Percentiles rank a stretch among this genome's conserved stretches.
Conservation (phyloP, 2,329 filamentous ascomycete species). For the Aspergillus pseudonomiae region DNA sequence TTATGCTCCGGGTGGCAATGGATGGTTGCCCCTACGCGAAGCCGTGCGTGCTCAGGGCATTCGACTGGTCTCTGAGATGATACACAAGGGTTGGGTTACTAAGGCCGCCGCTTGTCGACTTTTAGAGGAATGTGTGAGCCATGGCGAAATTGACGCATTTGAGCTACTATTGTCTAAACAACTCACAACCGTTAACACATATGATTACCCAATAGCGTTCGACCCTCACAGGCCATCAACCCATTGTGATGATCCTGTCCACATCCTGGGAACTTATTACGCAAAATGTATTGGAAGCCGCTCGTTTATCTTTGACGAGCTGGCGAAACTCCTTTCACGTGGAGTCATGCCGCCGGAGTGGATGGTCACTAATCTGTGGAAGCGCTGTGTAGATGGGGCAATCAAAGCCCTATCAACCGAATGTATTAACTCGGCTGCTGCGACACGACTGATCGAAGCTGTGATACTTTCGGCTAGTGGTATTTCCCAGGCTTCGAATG, state of each 20-base stretch:
- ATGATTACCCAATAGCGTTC: slow-evolving; percentile 33
- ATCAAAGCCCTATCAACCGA: slow-evolving; percentile 40
- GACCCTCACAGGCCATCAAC: slow-evolving; percentile 22
- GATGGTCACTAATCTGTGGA: slow-evolving; percentile 45
- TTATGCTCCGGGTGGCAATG: slow-evolving; percentile 38
- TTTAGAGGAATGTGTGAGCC: slow-evolving; percentile 35
- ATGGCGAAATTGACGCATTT: slow-evolving; percentile 40
- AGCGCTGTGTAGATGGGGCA: slow-evolving; percentile 38
- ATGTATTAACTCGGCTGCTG: slow-evolving; percentile 36
- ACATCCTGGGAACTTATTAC: slow-evolving; percentile 36
- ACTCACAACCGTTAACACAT: slow-evolving; percentile 31
- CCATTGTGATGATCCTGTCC: slow-evolving; percentile 32
- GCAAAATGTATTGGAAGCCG: slow-evolving; percentile 18
- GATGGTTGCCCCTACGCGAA: slow-evolving; percentile 46
- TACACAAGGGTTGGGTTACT: slow-evolving; percentile 40
- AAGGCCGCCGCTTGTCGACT: slow-evolving; percentile 35
- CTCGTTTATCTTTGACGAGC: slow-evolving; percentile 37
- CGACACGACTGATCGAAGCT: slow-evolving; percentile 35
- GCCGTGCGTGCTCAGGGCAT: slow-evolving; percentile 46
- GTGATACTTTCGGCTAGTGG: slow-evolving; percentile 35
- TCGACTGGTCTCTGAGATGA: slow-evolving; percentile 40
- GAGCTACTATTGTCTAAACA: slow-evolving; percentile 37
- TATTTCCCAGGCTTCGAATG: slow-evolving; percentile 10
- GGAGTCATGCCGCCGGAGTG: slow-evolving; percentile 41
- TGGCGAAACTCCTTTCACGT: slow-evolving; percentile 39